Base-by-base conservation (phyloP, 2,329 filamentous ascomycete species). In the Chaetomium olivaceum region DNA sequence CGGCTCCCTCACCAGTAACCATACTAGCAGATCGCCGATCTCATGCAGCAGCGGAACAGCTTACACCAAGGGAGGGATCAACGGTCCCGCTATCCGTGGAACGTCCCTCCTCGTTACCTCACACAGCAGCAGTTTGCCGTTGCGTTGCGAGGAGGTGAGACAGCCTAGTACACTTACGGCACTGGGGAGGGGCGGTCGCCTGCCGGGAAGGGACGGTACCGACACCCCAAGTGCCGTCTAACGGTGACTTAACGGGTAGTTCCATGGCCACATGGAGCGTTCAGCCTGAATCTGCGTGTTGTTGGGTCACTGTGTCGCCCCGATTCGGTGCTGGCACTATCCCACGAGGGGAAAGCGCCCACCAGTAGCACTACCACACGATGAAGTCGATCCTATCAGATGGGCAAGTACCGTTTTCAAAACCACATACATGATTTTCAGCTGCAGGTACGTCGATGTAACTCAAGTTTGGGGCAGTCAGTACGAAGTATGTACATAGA, bases 101-200 rank as follows among this genome's bases (percentile, higher is more conserved):
- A 56, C 29, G 19, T 14, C 7, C 52, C 23, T 23, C 4, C 52
- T 7, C 27, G n/a, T n/a, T n/a, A 6, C 29, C 31, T 36, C n/a
- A 8, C 29, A 33, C 19, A 2, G 21, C 29, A 3, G 33, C 29
- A 19, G 52, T 16, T 9, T 56, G 29, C 52, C 29, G 31, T 36
- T 56, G 52, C 29, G 31, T 36, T 56, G 52, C 33, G n/a, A 56
- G 52, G 23, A 55, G 31, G 52, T 56, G n/a, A 56, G 52, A 56
- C 52, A 36, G 12, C 9, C 16, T 56, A 56, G 52, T 33, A 52
- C 50, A 11, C 4, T 23, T 36, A 36, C n/a, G 11, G 52, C 12
- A 36, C n/a, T 31, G 9, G 6, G 19, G 52, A 31, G 21, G 29
- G 52, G 31, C 16, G 29, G 27, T n/a, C 11, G 3, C 11, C 33